A percentile compares a stretch with the other conserved stretches of the same genome.
phyloP scores from a whole-genome alignment of 305 asterid species.

The Fraxinus baroniana region DNA sequence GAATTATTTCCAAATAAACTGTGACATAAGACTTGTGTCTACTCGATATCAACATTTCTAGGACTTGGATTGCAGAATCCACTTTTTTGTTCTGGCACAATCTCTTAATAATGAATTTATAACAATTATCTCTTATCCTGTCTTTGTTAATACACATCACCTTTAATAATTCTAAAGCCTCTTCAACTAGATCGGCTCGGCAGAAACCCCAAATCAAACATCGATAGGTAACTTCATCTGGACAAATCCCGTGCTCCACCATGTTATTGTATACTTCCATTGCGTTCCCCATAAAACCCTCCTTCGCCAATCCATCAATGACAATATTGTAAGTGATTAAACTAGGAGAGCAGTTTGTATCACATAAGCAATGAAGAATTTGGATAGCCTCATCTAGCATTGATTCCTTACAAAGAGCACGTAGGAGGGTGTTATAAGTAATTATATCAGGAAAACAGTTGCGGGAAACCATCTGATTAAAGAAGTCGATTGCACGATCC shows the following conservation, averaged over 20 bases:
- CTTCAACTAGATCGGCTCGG: constrained; percentile 67
- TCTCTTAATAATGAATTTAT: constrained; percentile 59
- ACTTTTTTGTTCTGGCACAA: constrained; percentile 59
- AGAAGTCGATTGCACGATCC: constrained; percentile 64
- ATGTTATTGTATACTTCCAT: constrained; percentile 60
- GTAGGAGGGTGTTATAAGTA: constrained; percentile 76
- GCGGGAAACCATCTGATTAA: constrained; percentile 55
- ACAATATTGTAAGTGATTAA: constrained; percentile 70
- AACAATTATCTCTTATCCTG: constrained; percentile 65
- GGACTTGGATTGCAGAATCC: constrained; percentile 54
- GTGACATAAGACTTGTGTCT: constrained; percentile 32
- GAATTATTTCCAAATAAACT: constrained; percentile 45
- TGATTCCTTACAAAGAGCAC: constrained; percentile 62
- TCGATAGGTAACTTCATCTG: constrained; percentile 77
- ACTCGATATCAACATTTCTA: constrained; percentile 58
- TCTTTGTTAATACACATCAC: constrained; percentile 42
- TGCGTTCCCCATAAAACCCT: constrained; percentile 64
- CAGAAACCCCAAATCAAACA: constrained; percentile 85
- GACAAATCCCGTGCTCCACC: constrained; percentile 50
- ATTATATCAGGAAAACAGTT: constrained; percentile 65
- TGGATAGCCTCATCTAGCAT: constrained; percentile 65
- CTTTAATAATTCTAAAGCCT: constrained; percentile 61
- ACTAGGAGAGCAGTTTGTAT: constrained; percentile 51
- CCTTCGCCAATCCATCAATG: constrained; percentile 74
- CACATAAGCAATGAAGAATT: constrained; percentile 42